Evolutionary conservation across 805 yeast species (phyloP), one percentile per base, ranked within the genome.

Genomic region (Saccharomycopsis sp.): DNA sequence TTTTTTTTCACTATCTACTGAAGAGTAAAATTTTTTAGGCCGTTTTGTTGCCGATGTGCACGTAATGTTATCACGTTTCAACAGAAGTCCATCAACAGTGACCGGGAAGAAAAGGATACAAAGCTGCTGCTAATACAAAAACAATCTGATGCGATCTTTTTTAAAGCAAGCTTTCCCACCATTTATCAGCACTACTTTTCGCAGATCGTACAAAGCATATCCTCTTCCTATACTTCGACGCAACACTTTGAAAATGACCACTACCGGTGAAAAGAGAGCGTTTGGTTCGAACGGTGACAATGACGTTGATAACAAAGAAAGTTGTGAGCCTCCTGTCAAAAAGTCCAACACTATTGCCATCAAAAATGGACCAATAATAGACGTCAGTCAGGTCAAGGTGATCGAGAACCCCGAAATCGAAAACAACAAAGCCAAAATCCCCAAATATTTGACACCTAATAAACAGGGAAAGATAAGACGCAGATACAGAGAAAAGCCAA

Each of bases 401-500:
- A n/a, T 44, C 16, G 48, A 44, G 21, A 44, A 44, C 21, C 48
- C 48, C 18, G 48, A 44, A 5, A 20, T 44, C 21, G 48, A 16
- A n/a, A 29, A 29, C 12, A 18, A 5, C 21, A 18, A 18, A 44
- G 12, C 21, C 21, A 44, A 44, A 44, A 50, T 59, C 14, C 59
- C 62, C 8, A 56, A 56, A 53, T 40, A 53, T 16, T 29, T 60
- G 24, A 57, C 60, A 14, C 37, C 50, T n/a, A 46, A 54, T 18
- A 59, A 60, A 53, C 64, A 64, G 24, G 72, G 71, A 57, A 73
- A 72, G 64, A 68, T 70, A 57, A 74, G 76, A 57, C 79, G 82
- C 67, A 81, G 81, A 65, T 86, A 84, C 65, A 82, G 80, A 67
- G 73, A 79, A 34, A 85, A 85, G 64, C 79, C 78, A 7, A 77